These are phyloP conservation scores for Sugiyamaella paludigena DNA, from an alignment of 1,139 yeast species.

Conservation along the genomic window DNA sequence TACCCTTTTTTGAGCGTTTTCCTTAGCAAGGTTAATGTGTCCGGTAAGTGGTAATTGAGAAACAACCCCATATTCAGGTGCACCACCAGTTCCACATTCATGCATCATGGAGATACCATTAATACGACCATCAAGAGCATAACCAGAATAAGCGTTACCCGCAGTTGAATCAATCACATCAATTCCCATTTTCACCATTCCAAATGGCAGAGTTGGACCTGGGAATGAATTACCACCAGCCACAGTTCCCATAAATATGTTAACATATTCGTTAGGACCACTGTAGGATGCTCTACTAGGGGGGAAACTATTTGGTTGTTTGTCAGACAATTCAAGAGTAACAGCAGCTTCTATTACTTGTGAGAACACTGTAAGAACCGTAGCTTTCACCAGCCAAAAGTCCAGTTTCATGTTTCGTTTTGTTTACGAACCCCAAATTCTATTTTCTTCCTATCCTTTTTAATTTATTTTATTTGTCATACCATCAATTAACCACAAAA, in stretches of 20 bases:
- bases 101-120: slow-evolving; percentile 44
- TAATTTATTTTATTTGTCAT: no score
- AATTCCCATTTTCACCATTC: slow-evolving; percentile 44
- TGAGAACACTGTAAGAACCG: no score
- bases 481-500: no score
- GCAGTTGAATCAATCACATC: slow-evolving; percentile 33
- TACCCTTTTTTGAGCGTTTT: slow-evolving; percentile 12
- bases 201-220: slow-evolving; percentile 43
- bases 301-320: neutral
- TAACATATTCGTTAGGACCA: slow-evolving; percentile 15
- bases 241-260: slow-evolving; percentile 35
- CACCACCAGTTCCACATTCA: slow-evolving; percentile 45
- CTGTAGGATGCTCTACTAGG: neutral
- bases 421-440: no score
- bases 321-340: no score
- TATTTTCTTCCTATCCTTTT: no score
- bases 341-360: no score
- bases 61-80: slow-evolving; percentile 27
- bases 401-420: no score
- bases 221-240: slow-evolving; percentile 44
- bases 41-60: slow-evolving; percentile 15
- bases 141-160: slow-evolving; percentile 42
- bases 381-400: no score
- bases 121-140: slow-evolving; percentile 37
- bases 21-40: slow-evolving; percentile 9